Conservation (phyloP, 495 filamentous ascomycete genomes). For the Aspergillus kassunensis region DNA sequence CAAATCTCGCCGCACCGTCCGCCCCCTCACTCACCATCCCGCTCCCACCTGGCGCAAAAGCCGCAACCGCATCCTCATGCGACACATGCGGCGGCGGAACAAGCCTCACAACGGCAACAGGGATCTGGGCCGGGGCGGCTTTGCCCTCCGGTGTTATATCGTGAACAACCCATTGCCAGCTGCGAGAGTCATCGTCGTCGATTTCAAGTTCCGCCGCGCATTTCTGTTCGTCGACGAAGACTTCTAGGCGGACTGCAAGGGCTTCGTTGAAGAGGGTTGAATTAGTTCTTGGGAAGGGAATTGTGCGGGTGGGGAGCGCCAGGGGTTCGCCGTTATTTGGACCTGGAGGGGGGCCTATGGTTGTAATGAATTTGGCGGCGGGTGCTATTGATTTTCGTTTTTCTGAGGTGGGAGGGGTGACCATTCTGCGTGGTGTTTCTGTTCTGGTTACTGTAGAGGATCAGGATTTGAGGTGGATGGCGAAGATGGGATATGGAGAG, state of each 20-base stretch:
- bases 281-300: conserved; percentile 27
- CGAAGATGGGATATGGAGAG: no score
- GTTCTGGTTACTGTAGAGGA: no score
- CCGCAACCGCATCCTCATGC: neutral
- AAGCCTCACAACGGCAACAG: conserved; percentile 68
- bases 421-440: no score
- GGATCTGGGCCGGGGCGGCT: neutral
- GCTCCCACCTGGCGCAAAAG: neutral
- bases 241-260: conserved; percentile 68
- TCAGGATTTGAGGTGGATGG: no score
- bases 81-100: conserved; percentile 55
- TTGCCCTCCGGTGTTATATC: neutral
- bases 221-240: conserved; percentile 75
- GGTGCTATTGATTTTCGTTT: neutral
- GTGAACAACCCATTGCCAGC: conserved; percentile 82
- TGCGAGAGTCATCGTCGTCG: conserved; percentile 72
- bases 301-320: conserved; percentile 20
- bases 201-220: conserved; percentile 65
- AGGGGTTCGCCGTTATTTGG: conserved; percentile 7
- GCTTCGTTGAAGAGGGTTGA: conserved; percentile 68
- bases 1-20: conserved; percentile 6
- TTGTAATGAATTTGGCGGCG: conserved; percentile 14
- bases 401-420: neutral
- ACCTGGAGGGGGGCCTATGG: conserved; percentile 25
- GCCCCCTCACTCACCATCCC: neutral